A percentile compares a stretch with the other conserved stretches of the same genome.
These are phyloP conservation scores for Micromonas pusilla DNA, from an alignment of 139 green algal genomes.

Conservation along the genomic window DNA sequence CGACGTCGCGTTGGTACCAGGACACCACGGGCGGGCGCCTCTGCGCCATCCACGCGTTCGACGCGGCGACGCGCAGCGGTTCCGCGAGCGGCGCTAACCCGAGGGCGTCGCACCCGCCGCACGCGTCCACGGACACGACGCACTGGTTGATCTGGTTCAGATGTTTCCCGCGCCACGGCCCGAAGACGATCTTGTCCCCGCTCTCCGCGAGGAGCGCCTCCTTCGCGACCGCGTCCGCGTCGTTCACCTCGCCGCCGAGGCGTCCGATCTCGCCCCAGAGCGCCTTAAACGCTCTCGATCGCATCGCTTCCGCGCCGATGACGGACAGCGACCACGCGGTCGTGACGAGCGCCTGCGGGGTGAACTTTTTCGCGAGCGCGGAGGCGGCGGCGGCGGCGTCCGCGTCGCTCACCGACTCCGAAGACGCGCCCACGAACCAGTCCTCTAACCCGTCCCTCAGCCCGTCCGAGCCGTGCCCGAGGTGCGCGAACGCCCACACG, in stretches of 20 bases:
- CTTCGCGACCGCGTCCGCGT: neutral
- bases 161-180: neutral
- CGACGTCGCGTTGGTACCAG: slow-evolving; percentile 21
- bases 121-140: neutral
- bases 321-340: neutral
- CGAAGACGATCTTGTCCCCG: neutral
- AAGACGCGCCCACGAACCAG: neutral
- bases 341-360: neutral
- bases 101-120: too few relatives aligned
- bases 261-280: slow-evolving; percentile 11
- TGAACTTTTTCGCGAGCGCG: neutral
- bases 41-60: slow-evolving; percentile 8
- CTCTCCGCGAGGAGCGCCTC: neutral
- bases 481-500: slow-evolving; percentile 5
- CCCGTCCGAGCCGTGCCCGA: neutral
- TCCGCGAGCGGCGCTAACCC: neutral
- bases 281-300: neutral
- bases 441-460: neutral
- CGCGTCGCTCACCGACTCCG: neutral
- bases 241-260: neutral
- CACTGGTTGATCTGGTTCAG: slow-evolving; percentile 12
- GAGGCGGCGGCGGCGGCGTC: neutral
- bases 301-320: neutral
- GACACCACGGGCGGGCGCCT: slow-evolving; percentile 10
- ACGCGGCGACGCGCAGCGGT: neutral